Evolutionary conservation across 306 rosid genomes (phyloP).

Genomic region (Casuarina cunninghamiana): DNA sequence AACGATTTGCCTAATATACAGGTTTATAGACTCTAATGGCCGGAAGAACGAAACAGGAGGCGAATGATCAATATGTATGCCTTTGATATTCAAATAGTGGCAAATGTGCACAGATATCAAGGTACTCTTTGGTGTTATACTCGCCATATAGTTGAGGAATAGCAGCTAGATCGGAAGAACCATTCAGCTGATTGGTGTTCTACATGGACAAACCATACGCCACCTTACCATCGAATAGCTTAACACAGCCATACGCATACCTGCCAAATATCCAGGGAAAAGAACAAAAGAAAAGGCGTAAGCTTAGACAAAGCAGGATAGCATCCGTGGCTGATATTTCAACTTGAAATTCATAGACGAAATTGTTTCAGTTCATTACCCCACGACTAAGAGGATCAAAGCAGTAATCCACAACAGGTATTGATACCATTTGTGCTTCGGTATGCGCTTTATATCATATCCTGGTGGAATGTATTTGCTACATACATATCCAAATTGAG

Average conservation of each 20-base stretch:
- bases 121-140: conserved; percentile 24
- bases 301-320: conserved; percentile 10
- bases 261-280: conserved; percentile 35
- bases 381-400: conserved; percentile 46
- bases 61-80: conserved; percentile 5
- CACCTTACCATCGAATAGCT: conserved; percentile 25
- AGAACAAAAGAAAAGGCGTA: conserved; percentile 3
- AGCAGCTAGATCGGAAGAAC: conserved; percentile 19
- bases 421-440: conserved; percentile 67
- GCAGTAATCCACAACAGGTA: conserved; percentile 47
- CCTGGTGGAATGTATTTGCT: conserved; percentile 63
- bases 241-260: conserved; percentile 38
- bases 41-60: conserved; percentile 2
- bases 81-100: not conserved
- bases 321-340: conserved; percentile 6
- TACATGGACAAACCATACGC: not conserved
- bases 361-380: conserved; percentile 40
- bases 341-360: not conserved
- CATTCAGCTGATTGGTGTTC: conserved; percentile 21
- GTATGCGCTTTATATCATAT: conserved; percentile 43
- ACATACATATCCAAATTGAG: conserved; percentile 75
- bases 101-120: not conserved
- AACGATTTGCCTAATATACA: too few species aligned
- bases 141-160: conserved; percentile 29
- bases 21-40: too few species aligned